A percentile compares a stretch with the other conserved stretches of the same genome.
Conservation (phyloP, 176 grass and related monocot genomes). For the Eremochloa ophiuroides region DNA sequence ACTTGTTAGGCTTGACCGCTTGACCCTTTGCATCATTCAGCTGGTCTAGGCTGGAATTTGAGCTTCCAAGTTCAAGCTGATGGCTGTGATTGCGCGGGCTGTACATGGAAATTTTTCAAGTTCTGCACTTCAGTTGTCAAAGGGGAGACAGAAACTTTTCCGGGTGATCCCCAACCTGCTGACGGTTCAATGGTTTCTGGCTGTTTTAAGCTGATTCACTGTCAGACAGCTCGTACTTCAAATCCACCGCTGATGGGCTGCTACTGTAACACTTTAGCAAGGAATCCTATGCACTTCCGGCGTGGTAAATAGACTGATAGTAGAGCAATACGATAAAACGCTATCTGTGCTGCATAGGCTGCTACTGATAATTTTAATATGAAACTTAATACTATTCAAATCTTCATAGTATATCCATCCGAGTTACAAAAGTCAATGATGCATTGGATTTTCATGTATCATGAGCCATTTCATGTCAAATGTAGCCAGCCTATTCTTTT, state of each 20-base stretch:
- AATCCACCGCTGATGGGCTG: not conserved
- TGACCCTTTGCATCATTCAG: not conserved
- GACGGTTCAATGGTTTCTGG: not conserved
- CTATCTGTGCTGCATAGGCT: not conserved
- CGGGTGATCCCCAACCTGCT: not conserved
- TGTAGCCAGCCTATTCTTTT: not conserved
- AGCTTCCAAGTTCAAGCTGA: not conserved
- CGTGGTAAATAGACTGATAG: not conserved
- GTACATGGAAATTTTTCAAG: not conserved
- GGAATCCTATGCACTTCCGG: not conserved
- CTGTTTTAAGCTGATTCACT: not conserved
- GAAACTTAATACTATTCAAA: not conserved
- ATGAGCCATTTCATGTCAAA: not conserved
- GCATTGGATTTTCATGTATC: not conserved
- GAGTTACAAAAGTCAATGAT: not conserved
- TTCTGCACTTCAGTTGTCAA: not conserved
- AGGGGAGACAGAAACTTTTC: not conserved
- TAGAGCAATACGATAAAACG: not conserved
- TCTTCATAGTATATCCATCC: not conserved
- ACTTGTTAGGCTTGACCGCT: too few species aligned
- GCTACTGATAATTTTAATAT: not conserved
- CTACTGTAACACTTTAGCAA: not conserved
- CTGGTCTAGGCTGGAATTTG: not conserved
- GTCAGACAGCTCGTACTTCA: not conserved
- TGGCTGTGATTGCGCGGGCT: not conserved